Evolutionary conservation across 1,284 basidiomycete species (phyloP).

Genomic region (Phellopilus nigrolimitatus): DNA sequence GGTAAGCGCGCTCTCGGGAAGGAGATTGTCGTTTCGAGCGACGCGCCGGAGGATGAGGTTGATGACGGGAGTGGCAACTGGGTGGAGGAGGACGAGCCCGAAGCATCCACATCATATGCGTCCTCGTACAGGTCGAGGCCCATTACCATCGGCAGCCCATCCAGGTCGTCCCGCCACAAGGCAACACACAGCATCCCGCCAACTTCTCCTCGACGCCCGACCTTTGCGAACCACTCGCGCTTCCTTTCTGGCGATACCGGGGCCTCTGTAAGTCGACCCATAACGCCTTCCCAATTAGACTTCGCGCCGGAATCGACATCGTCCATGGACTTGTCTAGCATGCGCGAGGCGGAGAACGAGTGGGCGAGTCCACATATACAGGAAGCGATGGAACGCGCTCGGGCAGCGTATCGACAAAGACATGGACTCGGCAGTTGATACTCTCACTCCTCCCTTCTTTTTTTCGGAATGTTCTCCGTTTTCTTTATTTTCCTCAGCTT

Average conservation of each 20-base stretch:
- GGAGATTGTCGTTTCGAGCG: constrained; percentile 70
- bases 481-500: neutral
- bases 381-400: constrained; percentile 19
- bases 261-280: neutral
- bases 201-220: neutral
- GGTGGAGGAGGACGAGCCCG: constrained; percentile 48
- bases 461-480: no score
- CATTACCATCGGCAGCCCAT: neutral
- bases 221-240: constrained; percentile 1
- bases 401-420: constrained; percentile 15
- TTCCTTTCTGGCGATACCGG: constrained; percentile 1
- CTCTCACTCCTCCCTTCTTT: neutral
- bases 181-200: neutral
- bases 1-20: constrained; percentile 65
- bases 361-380: constrained; percentile 10
- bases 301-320: neutral
- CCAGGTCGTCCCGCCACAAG: neutral
- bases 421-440: neutral
- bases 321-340: neutral
- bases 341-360: constrained; percentile 7
- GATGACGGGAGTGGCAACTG: constrained; percentile 69
- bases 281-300: constrained; percentile 1
- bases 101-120: constrained; percentile 7
- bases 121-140: neutral
- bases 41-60: constrained; percentile 63